Evolutionary conservation across 768 basidiomycete genomes (phyloP).

Genomic region (Leccinum disarticulatum): DNA sequence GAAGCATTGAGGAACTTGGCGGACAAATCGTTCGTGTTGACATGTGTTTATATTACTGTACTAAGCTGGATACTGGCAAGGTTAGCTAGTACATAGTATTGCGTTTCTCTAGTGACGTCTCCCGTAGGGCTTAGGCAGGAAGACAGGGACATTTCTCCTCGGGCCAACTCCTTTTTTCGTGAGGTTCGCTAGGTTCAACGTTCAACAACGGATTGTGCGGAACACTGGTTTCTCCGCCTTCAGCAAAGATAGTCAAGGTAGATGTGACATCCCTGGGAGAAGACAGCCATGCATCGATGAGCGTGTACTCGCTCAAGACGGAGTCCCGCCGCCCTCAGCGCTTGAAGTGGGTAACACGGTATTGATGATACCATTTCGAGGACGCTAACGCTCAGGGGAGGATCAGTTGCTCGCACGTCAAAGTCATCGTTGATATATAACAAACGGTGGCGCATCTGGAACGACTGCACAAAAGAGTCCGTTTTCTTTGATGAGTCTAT

Average conservation of each 20-base stretch:
- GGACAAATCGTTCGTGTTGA: slow-evolving; percentile 13
- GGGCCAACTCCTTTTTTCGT: too few species aligned
- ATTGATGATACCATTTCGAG: slow-evolving; percentile 61
- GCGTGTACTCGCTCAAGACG: slow-evolving; percentile 49
- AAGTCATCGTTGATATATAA: neutral
- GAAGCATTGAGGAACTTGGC: neutral
- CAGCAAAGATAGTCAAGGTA: slow-evolving; percentile 39
- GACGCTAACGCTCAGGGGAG: slow-evolving; percentile 53
- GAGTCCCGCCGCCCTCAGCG: slow-evolving; percentile 44
- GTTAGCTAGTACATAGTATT: too few species aligned
- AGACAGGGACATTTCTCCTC: too few species aligned
- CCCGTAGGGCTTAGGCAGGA: too few species aligned
- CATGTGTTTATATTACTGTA: slow-evolving; percentile 31
- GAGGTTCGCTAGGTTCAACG: slow-evolving; percentile 18
- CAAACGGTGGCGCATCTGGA: slow-evolving; percentile 38
- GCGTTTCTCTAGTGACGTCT: too few species aligned
- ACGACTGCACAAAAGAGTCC: slow-evolving; percentile 49
- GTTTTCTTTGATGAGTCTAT: slow-evolving; percentile 57
- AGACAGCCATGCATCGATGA: slow-evolving; percentile 53
- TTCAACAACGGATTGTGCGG: slow-evolving; percentile 44
- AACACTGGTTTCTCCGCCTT: slow-evolving; percentile 38
- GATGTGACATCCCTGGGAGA: slow-evolving; percentile 34
- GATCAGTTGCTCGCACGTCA: neutral
- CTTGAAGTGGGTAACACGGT: slow-evolving; percentile 51
- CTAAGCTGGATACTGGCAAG: neutral